Evolutionary conservation across 2,329 filamentous ascomycete genomes (phyloP), one percentile per base, ranked within the genome.

Genomic region (Ophiostoma australiae): DNA sequence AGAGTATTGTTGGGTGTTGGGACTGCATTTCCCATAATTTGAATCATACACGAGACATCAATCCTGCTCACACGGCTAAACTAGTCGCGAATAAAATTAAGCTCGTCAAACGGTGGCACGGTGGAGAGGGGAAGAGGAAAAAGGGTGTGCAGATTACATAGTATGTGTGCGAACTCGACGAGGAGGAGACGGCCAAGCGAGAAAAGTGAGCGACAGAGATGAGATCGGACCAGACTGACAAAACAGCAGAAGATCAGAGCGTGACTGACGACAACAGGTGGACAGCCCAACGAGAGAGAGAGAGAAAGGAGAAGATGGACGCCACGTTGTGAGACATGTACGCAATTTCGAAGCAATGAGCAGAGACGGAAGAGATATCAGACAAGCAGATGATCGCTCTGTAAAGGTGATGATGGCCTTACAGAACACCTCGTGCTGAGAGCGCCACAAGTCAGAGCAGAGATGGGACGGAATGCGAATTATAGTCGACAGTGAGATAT

Each of bases 291-390:
- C n/a, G n/a, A 27, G 23, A 31, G 11, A 48, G 44, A 17, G 15
- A 20, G 15, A 48, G 15, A 20, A 55, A 55, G 52, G 4, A 20
- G n/a, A 31, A n/a, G 27, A 63, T 33, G 27, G 15, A n/a, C 58
- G 58, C 58, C 58, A 63, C 58, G 58, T 63, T 63, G 58, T 63
- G 13, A 63, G 58, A 63, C 58, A 63, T 58, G 52, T 58, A 48
- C 31, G 41, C 44, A 48, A 48, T 4, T 52, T n/a, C n/a, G 20
- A 27, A 27, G 13, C 52, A 58, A 58, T 6, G n/a, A 58, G 55
- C 33, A 61, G 33, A 17, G 27, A 61, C 33, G 33, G 27, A 20
- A 27, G 58, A 63, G n/a, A 27, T 58, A 58, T 58, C n/a, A 27
- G 58, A 33, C 10, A 11, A 23, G 10, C n/a, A 58, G n/a, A 58